Base-by-base conservation (phyloP, 78 protist genomes). In the Anaeramoeba flamelloides region DNA sequence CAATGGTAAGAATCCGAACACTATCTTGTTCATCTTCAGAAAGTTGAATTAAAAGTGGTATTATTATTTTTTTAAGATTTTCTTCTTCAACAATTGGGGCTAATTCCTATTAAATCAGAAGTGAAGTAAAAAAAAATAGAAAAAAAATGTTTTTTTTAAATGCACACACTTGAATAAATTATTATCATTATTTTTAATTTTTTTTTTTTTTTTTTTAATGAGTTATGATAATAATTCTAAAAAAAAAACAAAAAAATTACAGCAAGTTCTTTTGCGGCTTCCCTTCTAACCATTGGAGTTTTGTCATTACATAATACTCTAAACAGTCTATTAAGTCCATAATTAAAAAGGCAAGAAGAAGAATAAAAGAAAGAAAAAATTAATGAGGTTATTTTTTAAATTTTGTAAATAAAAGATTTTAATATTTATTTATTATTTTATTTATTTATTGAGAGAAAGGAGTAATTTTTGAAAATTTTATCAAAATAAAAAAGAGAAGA, bases 1-100 rank as follows among this genome's bases (percentile, higher is more conserved):
- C 91, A 17, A 94, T 90, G 22, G 91, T 92, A 3, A 93, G 82
- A 30, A 94, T 87, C 30, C 98, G 90, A 30, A 95, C 97, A 2
- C 90, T 81, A 85, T 94, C 98, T 81, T 94, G 96, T 53, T 90
- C 96, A 80, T 95, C 98, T 33, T 79, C 65, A 4, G 93, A 32
- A 38, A 77, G 84, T 38, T 34, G 0, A 8, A 32, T 36, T 39
- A 94, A 92, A 2, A 90, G 53, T n/a, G 95, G 94, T 34, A 94
- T 36, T 4, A 93, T 39, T 32, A 89, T 94, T 2, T 74, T 36
- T 79, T 82, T 86, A 36, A 91, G 79, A 3, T 39, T 38, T 1
- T 69, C 89, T 39, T 39, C 74, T 81, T 89, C 93, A 74, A 88
- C 30, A 80, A 79, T 86, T 40, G 80, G 37, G 33, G 94, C 89